Evolutionary conservation across 2,329 filamentous ascomycete species (phyloP).

Genomic region (Alternaria novae-zelandiae): DNA sequence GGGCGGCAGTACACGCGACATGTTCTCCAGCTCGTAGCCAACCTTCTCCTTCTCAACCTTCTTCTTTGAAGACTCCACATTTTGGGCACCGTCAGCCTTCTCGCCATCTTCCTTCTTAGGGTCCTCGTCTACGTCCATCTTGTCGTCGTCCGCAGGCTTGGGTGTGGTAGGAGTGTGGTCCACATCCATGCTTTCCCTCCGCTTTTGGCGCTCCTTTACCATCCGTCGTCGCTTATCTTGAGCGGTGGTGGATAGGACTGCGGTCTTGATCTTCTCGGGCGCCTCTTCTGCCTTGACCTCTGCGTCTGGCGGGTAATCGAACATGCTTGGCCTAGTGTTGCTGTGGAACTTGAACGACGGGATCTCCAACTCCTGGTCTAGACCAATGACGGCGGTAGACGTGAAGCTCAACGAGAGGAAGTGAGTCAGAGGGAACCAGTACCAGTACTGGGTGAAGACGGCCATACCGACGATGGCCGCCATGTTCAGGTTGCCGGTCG

Average conservation of each 20-base stretch:
- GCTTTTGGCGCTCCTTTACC: slow-evolving; percentile 89
- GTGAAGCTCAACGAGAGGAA: slow-evolving; percentile 96
- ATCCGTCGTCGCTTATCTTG: slow-evolving; percentile 95
- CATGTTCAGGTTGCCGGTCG: slow-evolving; percentile 99
- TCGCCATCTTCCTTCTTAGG: slow-evolving; percentile 52
- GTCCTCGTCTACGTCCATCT: slow-evolving; percentile 77
- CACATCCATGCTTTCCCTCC: slow-evolving; percentile 93
- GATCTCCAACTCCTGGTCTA: slow-evolving; percentile 92
- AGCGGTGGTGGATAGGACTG: slow-evolving; percentile 93
- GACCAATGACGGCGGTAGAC: slow-evolving; percentile 93
- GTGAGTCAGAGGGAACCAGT: slow-evolving; percentile 99
- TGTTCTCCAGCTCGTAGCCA: slow-evolving; percentile 94
- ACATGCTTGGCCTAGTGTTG: slow-evolving; percentile 90
- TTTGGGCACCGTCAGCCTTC: slow-evolving; percentile 60
- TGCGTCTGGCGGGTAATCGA: slow-evolving; percentile 96
- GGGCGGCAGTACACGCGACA: slow-evolving; percentile 89
- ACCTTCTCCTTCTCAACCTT: slow-evolving; percentile 95
- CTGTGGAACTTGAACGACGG: slow-evolving; percentile 96
- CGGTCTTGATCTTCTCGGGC: slow-evolving; percentile 91
- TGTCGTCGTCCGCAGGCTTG: slow-evolving; percentile 71
- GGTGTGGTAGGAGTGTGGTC: slow-evolving; percentile 79
- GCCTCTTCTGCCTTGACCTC: slow-evolving; percentile 95
- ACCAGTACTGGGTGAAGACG: slow-evolving; percentile 99
- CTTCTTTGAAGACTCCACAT: slow-evolving; percentile 74
- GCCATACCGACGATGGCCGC: slow-evolving; percentile 96